These are phyloP conservation scores for Phylloporus sp. DNA, from an alignment of 1,284 basidiomycete genomes.

Conservation along the genomic window DNA sequence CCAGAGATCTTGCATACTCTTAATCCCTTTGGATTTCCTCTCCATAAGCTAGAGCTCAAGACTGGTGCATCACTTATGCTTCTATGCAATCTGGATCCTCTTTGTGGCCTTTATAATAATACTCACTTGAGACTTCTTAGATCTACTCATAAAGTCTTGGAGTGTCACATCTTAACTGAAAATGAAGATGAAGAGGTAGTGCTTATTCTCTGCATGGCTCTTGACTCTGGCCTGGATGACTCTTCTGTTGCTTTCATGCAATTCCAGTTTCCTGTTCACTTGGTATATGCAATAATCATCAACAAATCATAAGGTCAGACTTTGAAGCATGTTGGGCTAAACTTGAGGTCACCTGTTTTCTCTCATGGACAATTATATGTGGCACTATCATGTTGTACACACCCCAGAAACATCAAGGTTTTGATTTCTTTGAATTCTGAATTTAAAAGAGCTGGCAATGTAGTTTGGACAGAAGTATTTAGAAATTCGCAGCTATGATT, in stretches of 20 bases:
- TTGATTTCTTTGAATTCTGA: background rate
- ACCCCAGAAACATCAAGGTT: background rate
- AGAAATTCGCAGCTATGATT: background rate
- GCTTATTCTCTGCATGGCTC: background rate
- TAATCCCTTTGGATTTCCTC: constrained; percentile 28
- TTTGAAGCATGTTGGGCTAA: background rate
- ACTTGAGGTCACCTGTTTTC: background rate
- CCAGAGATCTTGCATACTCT: constrained; percentile 30
- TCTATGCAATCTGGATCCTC: constrained; percentile 39
- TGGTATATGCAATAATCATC: no score
- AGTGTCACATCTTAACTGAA: background rate
- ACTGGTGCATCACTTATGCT: constrained; percentile 41
- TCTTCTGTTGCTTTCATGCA: no score
- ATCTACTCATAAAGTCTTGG: background rate
- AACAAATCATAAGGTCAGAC: background rate
- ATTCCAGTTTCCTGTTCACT: no score
- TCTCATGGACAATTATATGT: background rate
- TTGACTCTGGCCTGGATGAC: no score
- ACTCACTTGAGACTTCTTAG: background rate
- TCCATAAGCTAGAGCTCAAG: constrained; percentile 37
- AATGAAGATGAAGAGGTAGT: background rate
- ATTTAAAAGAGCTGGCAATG: background rate
- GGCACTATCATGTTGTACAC: background rate
- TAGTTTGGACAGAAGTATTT: constrained; percentile 1
- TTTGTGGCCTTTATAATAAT: constrained; percentile 40